phyloP scores from a whole-genome alignment of 495 filamentous ascomycete genomes.

The Xylaria intraflava region DNA sequence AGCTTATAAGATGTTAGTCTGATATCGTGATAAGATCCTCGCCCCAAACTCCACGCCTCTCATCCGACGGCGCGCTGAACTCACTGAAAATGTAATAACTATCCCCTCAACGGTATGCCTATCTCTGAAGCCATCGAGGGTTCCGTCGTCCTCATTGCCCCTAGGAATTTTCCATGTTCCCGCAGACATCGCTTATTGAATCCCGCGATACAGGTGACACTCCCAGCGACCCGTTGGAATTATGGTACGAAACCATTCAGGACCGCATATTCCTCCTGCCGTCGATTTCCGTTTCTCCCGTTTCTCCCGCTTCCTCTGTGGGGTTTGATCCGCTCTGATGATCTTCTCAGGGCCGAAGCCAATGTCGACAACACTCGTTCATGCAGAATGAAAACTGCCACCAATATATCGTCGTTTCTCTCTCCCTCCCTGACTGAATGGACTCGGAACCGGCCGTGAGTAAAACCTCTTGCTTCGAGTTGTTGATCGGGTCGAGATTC shows the following conservation, averaged over 20 bases:
- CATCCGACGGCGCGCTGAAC: not conserved
- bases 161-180: not conserved
- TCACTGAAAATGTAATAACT: conserved; percentile 21
- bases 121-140: not conserved
- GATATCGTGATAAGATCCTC: not conserved
- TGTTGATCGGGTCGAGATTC: not conserved
- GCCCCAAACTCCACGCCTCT: not conserved
- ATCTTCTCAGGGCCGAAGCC: not conserved
- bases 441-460: too few species aligned
- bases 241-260: not conserved
- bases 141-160: conserved; percentile 4
- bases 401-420: too few species aligned
- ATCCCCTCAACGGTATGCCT: conserved; percentile 15
- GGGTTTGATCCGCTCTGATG: too few species aligned
- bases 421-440: too few species aligned
- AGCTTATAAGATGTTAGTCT: conserved; percentile 3
- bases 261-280: conserved; percentile 4
- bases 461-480: too few species aligned
- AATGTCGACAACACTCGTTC: not conserved
- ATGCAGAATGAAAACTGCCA: not conserved
- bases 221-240: conserved; percentile 3
- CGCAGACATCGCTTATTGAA: conserved; percentile 9
- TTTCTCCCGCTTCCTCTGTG: not conserved
- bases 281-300: not conserved
- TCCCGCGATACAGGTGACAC: not conserved